Evolutionary conservation across 352 stramenopile genomes (phyloP).

Genomic region (Pythium phragmitis): DNA sequence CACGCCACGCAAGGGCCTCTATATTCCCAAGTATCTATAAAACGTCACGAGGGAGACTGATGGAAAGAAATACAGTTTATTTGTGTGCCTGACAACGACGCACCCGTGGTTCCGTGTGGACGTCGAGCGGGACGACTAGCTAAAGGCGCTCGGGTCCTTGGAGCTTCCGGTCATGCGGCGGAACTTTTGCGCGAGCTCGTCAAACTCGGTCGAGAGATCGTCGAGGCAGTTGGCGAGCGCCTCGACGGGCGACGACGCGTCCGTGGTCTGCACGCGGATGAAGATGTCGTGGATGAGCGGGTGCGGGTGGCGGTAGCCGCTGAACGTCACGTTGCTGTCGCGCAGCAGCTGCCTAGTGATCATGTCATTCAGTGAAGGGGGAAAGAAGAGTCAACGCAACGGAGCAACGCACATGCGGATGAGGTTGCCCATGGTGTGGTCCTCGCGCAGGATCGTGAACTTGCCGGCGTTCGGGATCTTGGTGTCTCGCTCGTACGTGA

Average conservation of each 20-base stretch:
- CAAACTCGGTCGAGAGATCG: constrained; percentile 85
- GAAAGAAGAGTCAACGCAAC: neutral
- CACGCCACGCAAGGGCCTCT: constrained; percentile 18
- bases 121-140: constrained; percentile 29
- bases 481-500: constrained; percentile 95
- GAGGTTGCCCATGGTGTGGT: constrained; percentile 98
- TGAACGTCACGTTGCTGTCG: constrained; percentile 89
- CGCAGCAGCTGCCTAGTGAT: constrained; percentile 79
- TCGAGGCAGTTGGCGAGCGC: constrained; percentile 81
- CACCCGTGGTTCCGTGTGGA: too few relatives aligned
- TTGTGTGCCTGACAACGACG: neutral
- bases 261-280: constrained; percentile 92
- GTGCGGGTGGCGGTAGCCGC: constrained; percentile 96
- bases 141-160: constrained; percentile 83
- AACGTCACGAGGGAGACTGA: neutral
- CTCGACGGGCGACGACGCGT: constrained; percentile 81
- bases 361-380: neutral
- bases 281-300: constrained; percentile 95
- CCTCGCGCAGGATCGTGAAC: constrained; percentile 98
- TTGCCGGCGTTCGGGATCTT: constrained; percentile 97
- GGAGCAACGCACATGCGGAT: constrained; percentile 90
- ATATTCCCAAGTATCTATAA: constrained; percentile 33
- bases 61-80: neutral
- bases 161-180: constrained; percentile 77
- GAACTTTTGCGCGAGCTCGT: constrained; percentile 86